A percentile compares a stretch with the other conserved stretches of the same genome.
phyloP scores from a whole-genome alignment of 2,329 filamentous ascomycete species.

The Neopestalotiopsis clavispora region DNA sequence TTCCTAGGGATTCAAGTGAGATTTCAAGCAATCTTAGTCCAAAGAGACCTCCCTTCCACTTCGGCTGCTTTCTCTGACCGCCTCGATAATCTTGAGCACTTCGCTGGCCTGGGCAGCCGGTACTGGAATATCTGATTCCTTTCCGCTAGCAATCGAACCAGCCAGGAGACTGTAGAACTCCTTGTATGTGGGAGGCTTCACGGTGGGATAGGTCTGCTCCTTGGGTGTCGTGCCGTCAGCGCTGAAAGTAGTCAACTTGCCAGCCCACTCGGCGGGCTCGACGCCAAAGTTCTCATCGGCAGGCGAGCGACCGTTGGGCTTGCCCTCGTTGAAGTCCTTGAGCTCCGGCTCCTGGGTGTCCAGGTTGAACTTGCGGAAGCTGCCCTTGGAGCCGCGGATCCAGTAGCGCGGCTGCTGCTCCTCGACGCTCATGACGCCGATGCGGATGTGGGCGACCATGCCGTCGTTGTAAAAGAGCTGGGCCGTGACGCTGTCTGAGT shows the following conservation, averaged over 20 bases:
- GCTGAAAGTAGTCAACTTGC: slow-evolving; percentile 61
- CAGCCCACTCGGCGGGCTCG: slow-evolving; percentile 63
- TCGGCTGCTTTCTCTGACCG: slow-evolving; percentile 53
- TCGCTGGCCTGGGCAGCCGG: slow-evolving; percentile 57
- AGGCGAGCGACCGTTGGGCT: slow-evolving; percentile 58
- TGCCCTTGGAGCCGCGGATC: slow-evolving; percentile 76
- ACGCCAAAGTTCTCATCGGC: slow-evolving; percentile 67
- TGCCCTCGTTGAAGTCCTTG: slow-evolving; percentile 36
- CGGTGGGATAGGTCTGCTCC: slow-evolving; percentile 58
- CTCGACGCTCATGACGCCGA: slow-evolving; percentile 71
- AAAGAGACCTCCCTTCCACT: slow-evolving; percentile 47
- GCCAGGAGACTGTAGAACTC: slow-evolving; percentile 67
- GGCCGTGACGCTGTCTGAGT: slow-evolving; percentile 65
- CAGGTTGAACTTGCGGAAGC: slow-evolving; percentile 73
- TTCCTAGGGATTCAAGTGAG: too few relatives aligned
- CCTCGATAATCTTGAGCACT: slow-evolving; percentile 59
- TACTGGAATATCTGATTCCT: slow-evolving; percentile 57
- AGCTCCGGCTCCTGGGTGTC: slow-evolving; percentile 81
- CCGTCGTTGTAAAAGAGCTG: slow-evolving; percentile 69
- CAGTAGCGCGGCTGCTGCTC: slow-evolving; percentile 75
- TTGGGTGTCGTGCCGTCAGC: slow-evolving; percentile 52
- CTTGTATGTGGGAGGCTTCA: slow-evolving; percentile 70
- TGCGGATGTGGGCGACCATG: slow-evolving; percentile 71
- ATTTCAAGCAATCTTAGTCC: neutral
- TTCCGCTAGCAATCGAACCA: slow-evolving; percentile 50